Evolutionary conservation across 495 filamentous ascomycete genomes (phyloP).

Genomic region (Rusavskia elegans): DNA sequence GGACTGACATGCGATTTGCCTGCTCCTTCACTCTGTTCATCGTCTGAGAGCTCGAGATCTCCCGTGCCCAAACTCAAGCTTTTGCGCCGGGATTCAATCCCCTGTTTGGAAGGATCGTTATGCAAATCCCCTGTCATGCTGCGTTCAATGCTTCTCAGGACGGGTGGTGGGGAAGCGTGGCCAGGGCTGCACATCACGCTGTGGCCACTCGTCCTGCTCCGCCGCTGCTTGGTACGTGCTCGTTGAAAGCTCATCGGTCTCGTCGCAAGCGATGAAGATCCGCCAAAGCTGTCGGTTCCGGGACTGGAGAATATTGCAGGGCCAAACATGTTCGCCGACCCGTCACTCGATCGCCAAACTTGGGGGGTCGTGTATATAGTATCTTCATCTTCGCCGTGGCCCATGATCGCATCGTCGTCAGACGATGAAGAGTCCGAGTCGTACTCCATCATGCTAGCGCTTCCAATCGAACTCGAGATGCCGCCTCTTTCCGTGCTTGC

Average conservation of each 20-base stretch:
- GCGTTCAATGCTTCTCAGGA: constrained; percentile 43
- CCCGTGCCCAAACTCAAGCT: constrained; percentile 76
- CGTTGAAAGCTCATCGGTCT: constrained; percentile 65
- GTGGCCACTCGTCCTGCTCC: constrained; percentile 48
- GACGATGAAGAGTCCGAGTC: constrained; percentile 63
- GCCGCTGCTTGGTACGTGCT: constrained; percentile 34
- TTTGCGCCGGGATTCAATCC: constrained; percentile 50
- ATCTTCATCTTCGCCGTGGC: constrained; percentile 63
- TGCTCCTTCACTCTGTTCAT: constrained; percentile 62
- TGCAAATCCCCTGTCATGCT: constrained; percentile 29
- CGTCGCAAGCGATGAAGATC: constrained; percentile 48
- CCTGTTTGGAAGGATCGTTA: constrained; percentile 23
- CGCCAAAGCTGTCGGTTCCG: constrained; percentile 41
- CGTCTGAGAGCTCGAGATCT: constrained; percentile 70
- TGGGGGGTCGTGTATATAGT: constrained; percentile 56
- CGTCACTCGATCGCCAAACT: constrained; percentile 33
- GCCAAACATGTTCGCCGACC: constrained; percentile 29
- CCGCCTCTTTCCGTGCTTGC: constrained; percentile 47
- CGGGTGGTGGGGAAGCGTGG: constrained; percentile 46
- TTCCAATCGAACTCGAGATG: constrained; percentile 74
- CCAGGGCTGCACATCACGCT: constrained; percentile 53
- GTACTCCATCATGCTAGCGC: constrained; percentile 61
- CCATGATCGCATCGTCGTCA: constrained; percentile 65
- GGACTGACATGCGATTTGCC: constrained; percentile 22
- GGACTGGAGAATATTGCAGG: constrained; percentile 28